Evolutionary conservation across 495 filamentous ascomycete genomes (phyloP), one percentile per base, ranked within the genome.

Genomic region (Penicillium coprophilum): DNA sequence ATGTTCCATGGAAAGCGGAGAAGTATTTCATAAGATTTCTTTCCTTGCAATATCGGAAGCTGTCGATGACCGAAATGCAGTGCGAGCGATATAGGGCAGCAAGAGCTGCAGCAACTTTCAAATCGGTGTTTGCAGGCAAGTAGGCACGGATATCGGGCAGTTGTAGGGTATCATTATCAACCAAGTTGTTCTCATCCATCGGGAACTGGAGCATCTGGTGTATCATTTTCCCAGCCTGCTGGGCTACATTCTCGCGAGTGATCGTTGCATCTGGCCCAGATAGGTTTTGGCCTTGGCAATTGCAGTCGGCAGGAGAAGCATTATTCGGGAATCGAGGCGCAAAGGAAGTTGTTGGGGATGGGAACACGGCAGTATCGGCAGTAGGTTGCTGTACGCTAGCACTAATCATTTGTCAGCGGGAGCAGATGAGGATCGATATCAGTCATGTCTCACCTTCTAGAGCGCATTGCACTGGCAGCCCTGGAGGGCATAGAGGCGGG

Each of bases 11-110:
- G 71, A 97, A 97, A 9, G 93, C 93, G 32, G 87, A 89, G 70
- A 95, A 96, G n/a, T 96, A 86, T 61, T 92, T 89, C 64, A 96
- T 91, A 63, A 98, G 92, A 27, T 92, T 91, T 64, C 94, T 90
- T 65, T 96, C 88, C 63, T 94, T 95, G 81, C 91, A 95, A 67
- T 87, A 97, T 13, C 94, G 91, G 59, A 98, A 89, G 56, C 88
- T 91, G 71, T 97, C 94, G 28, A 97, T 87, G 13, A 98, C 81
- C 3, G 91, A 96, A 19, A 94, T 96, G 69, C 91, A 96, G 66
- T 97, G 92, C 1, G 92, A 92, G 41, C 91, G 85, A 66, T 97
- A 98, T 15, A 97, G 80, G 0, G 91, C 92, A 11, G 83, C 82
- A 12, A 98, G 75, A 11, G 91, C 90, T 48, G 84, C 86, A 47